Conservation (phyloP, 2,329 filamentous ascomycete species). For the Fusarium compactum region DNA sequence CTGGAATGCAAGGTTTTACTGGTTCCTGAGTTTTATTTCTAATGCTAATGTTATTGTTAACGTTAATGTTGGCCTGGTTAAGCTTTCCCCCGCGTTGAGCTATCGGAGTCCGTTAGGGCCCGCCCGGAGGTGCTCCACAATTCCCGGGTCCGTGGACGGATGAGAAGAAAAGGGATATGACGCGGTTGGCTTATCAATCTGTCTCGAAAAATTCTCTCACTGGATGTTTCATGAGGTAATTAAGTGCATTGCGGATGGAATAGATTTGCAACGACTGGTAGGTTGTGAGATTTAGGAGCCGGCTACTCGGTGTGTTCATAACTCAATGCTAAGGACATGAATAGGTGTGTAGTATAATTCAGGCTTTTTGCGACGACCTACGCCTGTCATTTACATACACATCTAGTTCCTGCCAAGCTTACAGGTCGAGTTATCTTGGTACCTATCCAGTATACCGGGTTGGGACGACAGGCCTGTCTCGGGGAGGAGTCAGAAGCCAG, state of each 20-base stretch:
- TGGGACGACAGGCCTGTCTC: not conserved
- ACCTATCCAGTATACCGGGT: not conserved
- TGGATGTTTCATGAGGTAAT: too few species aligned
- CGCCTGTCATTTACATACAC: rapidly evolving
- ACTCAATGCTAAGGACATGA: not conserved
- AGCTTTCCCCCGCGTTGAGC: not conserved
- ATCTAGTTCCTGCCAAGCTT: too few species aligned
- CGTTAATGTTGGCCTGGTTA: not conserved
- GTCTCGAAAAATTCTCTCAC: not conserved
- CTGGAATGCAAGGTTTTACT: not conserved
- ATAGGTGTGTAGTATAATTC: not conserved
- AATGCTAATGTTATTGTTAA: not conserved
- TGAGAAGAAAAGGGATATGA: not conserved
- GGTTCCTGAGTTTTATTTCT: not conserved
- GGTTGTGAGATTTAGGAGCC: not conserved
- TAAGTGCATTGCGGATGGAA: too few species aligned
- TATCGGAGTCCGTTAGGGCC: conserved; percentile 19
- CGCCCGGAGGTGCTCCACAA: not conserved
- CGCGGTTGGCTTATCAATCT: not conserved
- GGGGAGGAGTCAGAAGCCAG: not conserved
- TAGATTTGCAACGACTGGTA: too few species aligned
- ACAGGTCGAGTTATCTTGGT: too few species aligned
- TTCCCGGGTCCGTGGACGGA: conserved; percentile 3
- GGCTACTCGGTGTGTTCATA: not conserved
- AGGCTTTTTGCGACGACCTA: not conserved